Percentiles rank a stretch among this genome's conserved stretches.
phyloP scores from a whole-genome alignment of 1,139 yeast species.

The Candida smagusa region DNA sequence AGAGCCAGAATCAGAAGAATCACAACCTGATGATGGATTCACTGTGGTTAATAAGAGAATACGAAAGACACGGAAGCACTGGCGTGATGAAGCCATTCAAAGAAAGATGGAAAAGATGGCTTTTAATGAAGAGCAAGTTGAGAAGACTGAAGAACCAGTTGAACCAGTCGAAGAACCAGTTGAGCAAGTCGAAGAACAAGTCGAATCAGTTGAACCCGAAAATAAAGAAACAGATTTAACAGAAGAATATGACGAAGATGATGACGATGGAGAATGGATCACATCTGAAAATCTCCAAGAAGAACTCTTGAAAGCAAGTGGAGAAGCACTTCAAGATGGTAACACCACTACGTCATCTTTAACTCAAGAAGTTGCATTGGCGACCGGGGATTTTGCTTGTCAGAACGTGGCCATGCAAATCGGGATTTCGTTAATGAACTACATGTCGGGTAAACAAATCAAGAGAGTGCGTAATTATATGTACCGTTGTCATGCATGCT shows the following conservation, averaged over 20 bases:
- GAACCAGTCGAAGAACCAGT: constrained; percentile 11
- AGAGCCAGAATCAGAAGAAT: constrained; percentile 9
- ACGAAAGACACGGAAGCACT: constrained; percentile 9
- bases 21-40: constrained; percentile 7
- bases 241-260: constrained; percentile 52
- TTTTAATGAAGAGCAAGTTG: constrained; percentile 20
- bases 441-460: constrained; percentile 81
- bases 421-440: constrained; percentile 82
- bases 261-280: constrained; percentile 95
- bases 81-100: constrained; percentile 48
- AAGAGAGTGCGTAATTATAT: constrained; percentile 84
- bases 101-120: constrained; percentile 49
- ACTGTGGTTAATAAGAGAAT: constrained; percentile 7
- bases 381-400: constrained; percentile 96
- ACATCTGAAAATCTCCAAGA: constrained; percentile 80
- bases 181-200: constrained; percentile 5
- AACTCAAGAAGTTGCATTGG: constrained; percentile 65
- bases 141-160: constrained; percentile 13
- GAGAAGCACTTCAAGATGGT: constrained; percentile 38
- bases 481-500: constrained; percentile 97
- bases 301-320: constrained; percentile 62
- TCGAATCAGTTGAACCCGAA: constrained; percentile 9
- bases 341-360: constrained; percentile 10
- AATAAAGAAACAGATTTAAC: constrained; percentile 15
- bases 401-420: constrained; percentile 93